These are phyloP conservation scores for Stevia rebaudiana DNA, from an alignment of 140 eudicot genomes.

Conservation along the genomic window DNA sequence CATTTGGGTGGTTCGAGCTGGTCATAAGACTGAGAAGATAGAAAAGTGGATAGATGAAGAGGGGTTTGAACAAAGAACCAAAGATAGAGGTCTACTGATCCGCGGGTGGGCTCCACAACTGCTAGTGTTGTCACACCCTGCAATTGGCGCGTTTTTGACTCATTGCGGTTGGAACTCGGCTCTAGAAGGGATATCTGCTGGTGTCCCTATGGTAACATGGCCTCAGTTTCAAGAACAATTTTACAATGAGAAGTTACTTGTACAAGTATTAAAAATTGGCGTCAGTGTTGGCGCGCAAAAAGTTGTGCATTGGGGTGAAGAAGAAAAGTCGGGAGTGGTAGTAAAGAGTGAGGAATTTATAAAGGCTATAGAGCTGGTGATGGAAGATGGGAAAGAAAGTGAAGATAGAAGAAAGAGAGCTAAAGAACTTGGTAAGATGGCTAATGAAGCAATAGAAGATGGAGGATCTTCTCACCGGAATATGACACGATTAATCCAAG, in stretches of 20 bases:
- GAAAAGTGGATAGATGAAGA: conserved; percentile 38
- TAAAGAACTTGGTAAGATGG: conserved; percentile 26
- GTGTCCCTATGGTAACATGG: conserved; percentile 52
- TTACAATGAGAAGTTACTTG: conserved; percentile 38
- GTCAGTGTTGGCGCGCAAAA: conserved; percentile 38
- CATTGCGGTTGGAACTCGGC: conserved; percentile 64
- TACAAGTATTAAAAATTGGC: conserved; percentile 28
- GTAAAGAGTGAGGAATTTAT: conserved; percentile 31
- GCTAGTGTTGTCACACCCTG: conserved; percentile 37
- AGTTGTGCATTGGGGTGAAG: conserved; percentile 34
- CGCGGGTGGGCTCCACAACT: conserved; percentile 58
- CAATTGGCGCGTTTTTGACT: conserved; percentile 46
- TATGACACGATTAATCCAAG: conserved; percentile 30
- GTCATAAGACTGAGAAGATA: conserved; percentile 27
- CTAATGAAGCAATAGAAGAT: conserved; percentile 35
- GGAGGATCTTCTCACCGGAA: conserved; percentile 44
- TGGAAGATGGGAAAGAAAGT: conserved; percentile 30
- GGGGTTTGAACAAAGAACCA: conserved; percentile 39
- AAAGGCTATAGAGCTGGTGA: conserved; percentile 32
- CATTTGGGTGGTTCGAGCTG: conserved; percentile 35
- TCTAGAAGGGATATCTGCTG: conserved; percentile 39
- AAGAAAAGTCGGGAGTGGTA: conserved; percentile 32
- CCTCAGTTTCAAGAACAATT: conserved; percentile 48
- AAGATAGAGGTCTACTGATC: conserved; percentile 38
- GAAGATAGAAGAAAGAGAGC: conserved; percentile 34